A percentile compares a stretch with the other conserved stretches of the same genome.
These are phyloP conservation scores for Colletotrichum sp. DNA, from an alignment of 2,329 filamentous ascomycete genomes.

Conservation along the genomic window DNA sequence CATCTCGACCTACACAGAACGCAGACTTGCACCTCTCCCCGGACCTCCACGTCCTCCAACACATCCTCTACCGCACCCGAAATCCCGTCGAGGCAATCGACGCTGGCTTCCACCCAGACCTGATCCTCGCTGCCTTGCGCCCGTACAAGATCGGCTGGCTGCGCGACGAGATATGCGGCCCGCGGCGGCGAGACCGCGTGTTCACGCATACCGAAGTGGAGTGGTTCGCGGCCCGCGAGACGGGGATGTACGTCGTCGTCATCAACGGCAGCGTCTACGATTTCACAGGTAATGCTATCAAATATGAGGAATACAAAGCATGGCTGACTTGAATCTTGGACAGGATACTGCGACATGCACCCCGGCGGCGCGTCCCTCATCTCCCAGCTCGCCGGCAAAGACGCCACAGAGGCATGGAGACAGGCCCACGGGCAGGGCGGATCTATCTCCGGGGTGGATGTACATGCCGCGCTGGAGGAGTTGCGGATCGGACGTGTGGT, in stretches of 20 bases:
- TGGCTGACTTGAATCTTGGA: background rate
- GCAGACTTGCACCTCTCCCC: background rate
- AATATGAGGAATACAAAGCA: fast-evolving
- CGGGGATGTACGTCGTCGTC: background rate
- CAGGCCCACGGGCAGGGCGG: background rate
- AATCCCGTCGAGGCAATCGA: background rate
- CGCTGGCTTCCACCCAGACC: background rate
- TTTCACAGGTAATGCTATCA: background rate
- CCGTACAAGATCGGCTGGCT: background rate
- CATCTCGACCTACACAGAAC: background rate
- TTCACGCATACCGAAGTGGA: background rate
- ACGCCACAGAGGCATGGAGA: background rate
- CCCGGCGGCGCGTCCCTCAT: background rate
- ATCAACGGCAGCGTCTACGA: constrained; percentile 6
- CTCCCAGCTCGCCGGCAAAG: background rate
- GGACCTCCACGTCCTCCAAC: background rate
- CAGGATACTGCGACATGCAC: background rate
- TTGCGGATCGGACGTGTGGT: background rate
- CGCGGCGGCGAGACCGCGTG: background rate
- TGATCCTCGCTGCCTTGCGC: background rate
- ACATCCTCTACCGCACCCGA: background rate
- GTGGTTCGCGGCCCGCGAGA: background rate
- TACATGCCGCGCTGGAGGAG: background rate
- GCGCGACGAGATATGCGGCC: background rate
- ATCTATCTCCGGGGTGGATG: background rate